These are phyloP conservation scores for Phytophthora niederhauseri DNA, from an alignment of 352 stramenopile species.

Conservation along the genomic window DNA sequence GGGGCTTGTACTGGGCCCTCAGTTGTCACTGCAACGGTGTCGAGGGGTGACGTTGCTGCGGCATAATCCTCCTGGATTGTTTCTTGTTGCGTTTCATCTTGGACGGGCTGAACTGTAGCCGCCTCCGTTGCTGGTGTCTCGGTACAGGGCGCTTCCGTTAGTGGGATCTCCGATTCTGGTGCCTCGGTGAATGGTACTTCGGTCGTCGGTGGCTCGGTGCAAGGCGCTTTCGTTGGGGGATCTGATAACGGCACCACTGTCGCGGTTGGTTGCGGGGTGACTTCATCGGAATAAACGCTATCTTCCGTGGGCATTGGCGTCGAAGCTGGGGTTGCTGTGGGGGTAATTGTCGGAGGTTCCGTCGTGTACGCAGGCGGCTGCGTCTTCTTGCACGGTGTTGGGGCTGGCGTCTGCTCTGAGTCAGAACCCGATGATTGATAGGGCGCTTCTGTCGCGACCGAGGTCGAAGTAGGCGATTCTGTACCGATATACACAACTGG, in stretches of 20 bases:
- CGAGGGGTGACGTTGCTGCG: neutral
- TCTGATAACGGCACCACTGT: neutral
- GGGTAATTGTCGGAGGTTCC: slow-evolving; percentile 15
- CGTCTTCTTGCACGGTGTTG: slow-evolving; percentile 6
- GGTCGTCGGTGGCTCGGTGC: neutral
- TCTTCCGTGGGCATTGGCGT: slow-evolving; percentile 5
- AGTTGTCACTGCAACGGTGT: neutral
- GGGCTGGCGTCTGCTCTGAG: neutral
- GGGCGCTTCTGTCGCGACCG: neutral
- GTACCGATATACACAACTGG: slow-evolving; percentile 9
- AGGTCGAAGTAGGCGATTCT: slow-evolving; percentile 1
- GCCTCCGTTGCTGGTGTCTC: slow-evolving; percentile 3
- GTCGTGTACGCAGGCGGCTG: slow-evolving; percentile 5
- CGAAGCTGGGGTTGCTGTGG: slow-evolving; percentile 1
- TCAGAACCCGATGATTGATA: neutral
- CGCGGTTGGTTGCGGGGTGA: neutral
- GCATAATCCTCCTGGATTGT: neutral
- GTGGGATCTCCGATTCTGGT: neutral
- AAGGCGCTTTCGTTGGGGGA: slow-evolving; percentile 4
- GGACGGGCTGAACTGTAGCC: neutral
- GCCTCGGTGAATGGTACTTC: neutral
- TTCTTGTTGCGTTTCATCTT: slow-evolving; percentile 9
- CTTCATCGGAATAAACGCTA: slow-evolving; percentile 5
- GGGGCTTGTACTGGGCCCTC: neutral
- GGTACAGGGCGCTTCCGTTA: neutral